phyloP scores from a whole-genome alignment of 2,329 filamentous ascomycete species.

The Metarhizium album region DNA sequence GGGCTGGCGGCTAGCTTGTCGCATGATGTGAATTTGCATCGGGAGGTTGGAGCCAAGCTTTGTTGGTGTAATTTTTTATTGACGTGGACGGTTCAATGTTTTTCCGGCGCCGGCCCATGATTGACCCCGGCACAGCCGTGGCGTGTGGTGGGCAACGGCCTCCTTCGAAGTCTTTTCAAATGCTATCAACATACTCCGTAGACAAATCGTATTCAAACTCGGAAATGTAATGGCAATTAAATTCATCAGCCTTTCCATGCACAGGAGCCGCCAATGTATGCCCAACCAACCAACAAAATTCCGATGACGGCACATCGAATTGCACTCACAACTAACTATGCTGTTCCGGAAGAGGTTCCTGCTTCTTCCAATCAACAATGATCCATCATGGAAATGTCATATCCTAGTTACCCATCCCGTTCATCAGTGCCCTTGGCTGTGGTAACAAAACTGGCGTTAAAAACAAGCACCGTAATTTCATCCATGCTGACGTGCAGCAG shows the following conservation, averaged over 20 bases:
- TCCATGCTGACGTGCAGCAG: background rate
- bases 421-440: background rate
- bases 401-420: background rate
- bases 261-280: background rate
- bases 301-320: background rate
- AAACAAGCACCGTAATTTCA: background rate
- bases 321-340: background rate
- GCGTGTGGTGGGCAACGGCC: too few relatives aligned
- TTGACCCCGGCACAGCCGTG: too few relatives aligned
- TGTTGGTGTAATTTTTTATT: background rate
- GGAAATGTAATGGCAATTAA: background rate
- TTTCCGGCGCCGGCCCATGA: slow-evolving; percentile 3
- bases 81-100: slow-evolving; percentile 1
- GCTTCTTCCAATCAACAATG: background rate
- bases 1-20: background rate
- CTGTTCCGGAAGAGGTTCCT: background rate
- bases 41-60: background rate
- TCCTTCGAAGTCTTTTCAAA: too few relatives aligned
- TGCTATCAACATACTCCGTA: too few relatives aligned
- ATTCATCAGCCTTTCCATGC: background rate
- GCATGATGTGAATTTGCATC: background rate
- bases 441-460: background rate
- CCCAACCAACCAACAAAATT: background rate
- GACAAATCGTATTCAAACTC: background rate
- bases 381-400: background rate